A percentile compares a stretch with the other conserved stretches of the same genome.
Conservation (phyloP, 1,139 yeast species). For the Diutina mesorugosa region DNA sequence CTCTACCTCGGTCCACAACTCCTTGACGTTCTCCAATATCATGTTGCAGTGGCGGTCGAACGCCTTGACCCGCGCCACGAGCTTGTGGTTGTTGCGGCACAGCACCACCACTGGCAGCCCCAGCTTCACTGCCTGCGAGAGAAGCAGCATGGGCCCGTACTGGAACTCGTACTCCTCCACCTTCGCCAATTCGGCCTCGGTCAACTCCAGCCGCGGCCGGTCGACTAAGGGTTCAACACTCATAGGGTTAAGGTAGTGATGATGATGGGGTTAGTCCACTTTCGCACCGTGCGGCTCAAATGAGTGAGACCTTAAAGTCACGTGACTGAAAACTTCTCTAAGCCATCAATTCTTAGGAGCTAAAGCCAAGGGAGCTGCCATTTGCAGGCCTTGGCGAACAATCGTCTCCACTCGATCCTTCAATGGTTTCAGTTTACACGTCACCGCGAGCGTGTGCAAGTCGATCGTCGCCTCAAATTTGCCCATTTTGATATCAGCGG, state of each 20-base stretch:
- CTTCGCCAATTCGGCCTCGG: constrained; percentile 66
- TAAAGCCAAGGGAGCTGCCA: constrained; percentile 54
- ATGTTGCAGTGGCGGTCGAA: constrained; percentile 93
- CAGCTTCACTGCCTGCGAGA: constrained; percentile 67
- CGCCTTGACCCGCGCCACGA: constrained; percentile 82
- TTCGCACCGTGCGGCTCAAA: no score
- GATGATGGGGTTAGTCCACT: no score
- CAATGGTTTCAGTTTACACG: constrained; percentile 67
- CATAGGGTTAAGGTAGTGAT: background rate
- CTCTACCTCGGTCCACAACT: constrained; percentile 72
- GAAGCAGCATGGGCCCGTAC: constrained; percentile 83
- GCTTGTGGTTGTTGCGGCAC: constrained; percentile 84
- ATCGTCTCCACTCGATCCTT: constrained; percentile 77
- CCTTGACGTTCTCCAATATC: constrained; percentile 87
- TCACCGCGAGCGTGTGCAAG: constrained; percentile 51
- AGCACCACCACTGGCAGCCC: constrained; percentile 76
- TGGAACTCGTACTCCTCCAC: constrained; percentile 84
- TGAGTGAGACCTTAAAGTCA: background rate
- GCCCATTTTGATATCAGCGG: constrained; percentile 56
- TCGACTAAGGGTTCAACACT: constrained; percentile 17
- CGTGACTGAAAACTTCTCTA: background rate
- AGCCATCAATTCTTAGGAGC: background rate
- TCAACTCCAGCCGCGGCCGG: constrained; percentile 67
- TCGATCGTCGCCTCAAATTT: constrained; percentile 59
- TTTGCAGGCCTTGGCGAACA: constrained; percentile 59